Evolutionary conservation across 2,329 filamentous ascomycete species (phyloP).

Genomic region (Cordyceps cicadae): DNA sequence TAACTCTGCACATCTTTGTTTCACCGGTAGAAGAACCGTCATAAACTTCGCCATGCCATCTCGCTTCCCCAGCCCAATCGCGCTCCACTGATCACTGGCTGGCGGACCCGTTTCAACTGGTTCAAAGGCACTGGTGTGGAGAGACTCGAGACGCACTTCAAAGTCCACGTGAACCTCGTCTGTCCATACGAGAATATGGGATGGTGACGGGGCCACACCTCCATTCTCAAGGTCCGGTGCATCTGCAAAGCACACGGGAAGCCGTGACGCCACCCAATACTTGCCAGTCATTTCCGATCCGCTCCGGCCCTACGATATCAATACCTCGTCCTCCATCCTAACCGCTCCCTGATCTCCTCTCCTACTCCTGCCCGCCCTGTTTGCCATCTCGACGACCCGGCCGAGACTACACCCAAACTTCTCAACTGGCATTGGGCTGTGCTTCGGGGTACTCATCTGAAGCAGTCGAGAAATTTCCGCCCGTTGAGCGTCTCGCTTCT

Average conservation of each 20-base stretch:
- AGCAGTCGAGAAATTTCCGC: background rate
- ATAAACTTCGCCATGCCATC: background rate
- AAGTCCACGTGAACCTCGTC: slow-evolving; percentile 10
- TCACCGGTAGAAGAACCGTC: background rate
- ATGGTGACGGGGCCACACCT: slow-evolving; percentile 3
- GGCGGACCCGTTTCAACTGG: background rate
- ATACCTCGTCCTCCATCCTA: background rate
- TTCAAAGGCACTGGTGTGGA: slow-evolving; percentile 3
- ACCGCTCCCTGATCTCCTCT: background rate
- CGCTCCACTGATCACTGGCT: background rate
- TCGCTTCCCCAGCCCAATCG: background rate
- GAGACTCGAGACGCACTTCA: slow-evolving; percentile 4
- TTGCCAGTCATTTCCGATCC: background rate
- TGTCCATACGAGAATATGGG: background rate
- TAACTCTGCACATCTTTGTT: background rate
- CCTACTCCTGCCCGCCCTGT: background rate
- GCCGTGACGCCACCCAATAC: background rate
- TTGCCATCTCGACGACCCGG: background rate
- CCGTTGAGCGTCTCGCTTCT: background rate
- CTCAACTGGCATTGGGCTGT: background rate
- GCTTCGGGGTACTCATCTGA: background rate
- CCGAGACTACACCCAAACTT: background rate
- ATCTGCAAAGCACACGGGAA: background rate
- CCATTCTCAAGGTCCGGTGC: background rate
- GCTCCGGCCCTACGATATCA: background rate